Evolutionary conservation across 768 basidiomycete species (phyloP).

Genomic region (Scleroderma bovista): DNA sequence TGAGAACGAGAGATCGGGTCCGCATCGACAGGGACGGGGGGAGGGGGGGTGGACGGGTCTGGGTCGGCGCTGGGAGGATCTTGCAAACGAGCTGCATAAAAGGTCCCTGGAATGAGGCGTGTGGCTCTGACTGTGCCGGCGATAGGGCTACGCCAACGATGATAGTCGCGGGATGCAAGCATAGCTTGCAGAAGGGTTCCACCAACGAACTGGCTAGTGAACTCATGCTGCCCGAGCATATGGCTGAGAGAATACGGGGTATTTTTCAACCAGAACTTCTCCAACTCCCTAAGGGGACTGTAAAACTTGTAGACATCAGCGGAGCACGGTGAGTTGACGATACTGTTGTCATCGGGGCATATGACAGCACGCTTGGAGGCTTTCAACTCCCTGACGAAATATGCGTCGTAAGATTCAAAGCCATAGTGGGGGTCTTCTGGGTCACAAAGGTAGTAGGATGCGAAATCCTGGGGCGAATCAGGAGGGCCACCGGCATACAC

Average conservation of each 20-base stretch:
- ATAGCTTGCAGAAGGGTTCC: not conserved
- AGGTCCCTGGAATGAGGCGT: not conserved
- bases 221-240: conserved; percentile 21
- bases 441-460: conserved; percentile 36
- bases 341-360: conserved; percentile 14
- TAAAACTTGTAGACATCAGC: conserved; percentile 41
- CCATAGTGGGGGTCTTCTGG: conserved; percentile 39
- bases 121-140: not conserved
- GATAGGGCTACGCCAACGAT: not conserved
- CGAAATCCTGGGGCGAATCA: conserved; percentile 15
- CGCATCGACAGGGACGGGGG: not conserved
- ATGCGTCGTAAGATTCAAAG: conserved; percentile 47
- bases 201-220: not conserved
- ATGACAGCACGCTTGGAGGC: conserved; percentile 36
- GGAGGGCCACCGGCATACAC: conserved; percentile 4
- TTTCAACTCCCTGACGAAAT: conserved; percentile 46
- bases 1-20: not conserved
- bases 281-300: conserved; percentile 33
- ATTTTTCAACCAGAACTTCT: conserved; percentile 58
- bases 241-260: conserved; percentile 54
- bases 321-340: conserved; percentile 52
- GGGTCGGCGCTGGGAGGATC: not conserved
- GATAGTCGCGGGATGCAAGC: not conserved
- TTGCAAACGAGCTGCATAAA: not conserved
- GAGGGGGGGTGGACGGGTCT: not conserved